Evolutionary conservation across 2,329 filamentous ascomycete genomes (phyloP).

Genomic region (Aspergillus fischeri): DNA sequence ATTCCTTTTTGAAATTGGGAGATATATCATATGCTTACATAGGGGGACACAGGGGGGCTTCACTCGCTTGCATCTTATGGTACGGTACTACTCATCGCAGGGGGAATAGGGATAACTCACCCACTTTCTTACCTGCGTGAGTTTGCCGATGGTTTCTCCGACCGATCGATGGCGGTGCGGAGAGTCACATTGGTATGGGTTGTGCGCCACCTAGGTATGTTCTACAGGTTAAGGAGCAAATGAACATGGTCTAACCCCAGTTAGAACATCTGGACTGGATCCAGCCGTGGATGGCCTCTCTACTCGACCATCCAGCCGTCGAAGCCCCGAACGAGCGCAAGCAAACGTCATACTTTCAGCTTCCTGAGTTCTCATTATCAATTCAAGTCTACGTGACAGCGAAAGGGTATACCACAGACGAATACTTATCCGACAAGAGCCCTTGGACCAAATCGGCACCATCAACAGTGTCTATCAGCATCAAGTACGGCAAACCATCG

Average conservation of each 20-base stretch:
- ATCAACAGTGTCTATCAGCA: slow-evolving; percentile 20
- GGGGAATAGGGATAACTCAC: slow-evolving; percentile 37
- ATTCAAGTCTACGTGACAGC: slow-evolving; percentile 28
- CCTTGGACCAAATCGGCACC: slow-evolving; percentile 26
- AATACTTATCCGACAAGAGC: slow-evolving; percentile 19
- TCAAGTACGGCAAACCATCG: slow-evolving; percentile 25
- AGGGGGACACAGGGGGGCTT: slow-evolving; percentile 19
- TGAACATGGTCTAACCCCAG: slow-evolving; percentile 1
- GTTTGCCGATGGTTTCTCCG: slow-evolving; percentile 22
- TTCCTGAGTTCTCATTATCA: slow-evolving; percentile 22
- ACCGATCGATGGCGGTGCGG: slow-evolving; percentile 22
- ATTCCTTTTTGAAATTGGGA: not conserved
- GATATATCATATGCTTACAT: not conserved
- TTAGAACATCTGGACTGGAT: slow-evolving; percentile 33
- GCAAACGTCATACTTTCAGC: slow-evolving; percentile 22
- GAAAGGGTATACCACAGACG: slow-evolving; percentile 20
- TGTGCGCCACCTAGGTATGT: slow-evolving; percentile 28
- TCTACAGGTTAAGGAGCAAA: not conserved
- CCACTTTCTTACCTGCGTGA: slow-evolving; percentile 32
- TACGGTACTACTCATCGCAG: slow-evolving; percentile 32
- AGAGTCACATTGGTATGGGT: slow-evolving; percentile 31
- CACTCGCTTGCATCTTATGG: slow-evolving; percentile 31
- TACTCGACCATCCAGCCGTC: slow-evolving; percentile 26
- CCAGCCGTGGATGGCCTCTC: slow-evolving; percentile 31
- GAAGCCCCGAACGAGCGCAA: slow-evolving; percentile 17